phyloP scores from a whole-genome alignment of 1,139 yeast genomes.

The Candida albicans region DNA sequence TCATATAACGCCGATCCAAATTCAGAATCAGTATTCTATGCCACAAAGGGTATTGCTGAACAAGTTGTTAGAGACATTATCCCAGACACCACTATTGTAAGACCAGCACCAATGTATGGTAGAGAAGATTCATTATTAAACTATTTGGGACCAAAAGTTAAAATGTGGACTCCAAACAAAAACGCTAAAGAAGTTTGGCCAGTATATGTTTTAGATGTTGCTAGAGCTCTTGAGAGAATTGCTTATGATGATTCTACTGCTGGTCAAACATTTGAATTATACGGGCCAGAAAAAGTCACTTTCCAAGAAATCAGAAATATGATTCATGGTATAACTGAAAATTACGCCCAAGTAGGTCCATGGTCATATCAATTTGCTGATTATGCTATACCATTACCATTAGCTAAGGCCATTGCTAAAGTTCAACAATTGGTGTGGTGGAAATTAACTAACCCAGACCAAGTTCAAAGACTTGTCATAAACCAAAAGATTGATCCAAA shows the following conservation, averaged over 20 bases:
- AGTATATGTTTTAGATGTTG: slow-evolving; percentile 77
- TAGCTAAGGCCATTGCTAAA: slow-evolving; percentile 47
- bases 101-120: slow-evolving; percentile 84
- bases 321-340: slow-evolving; percentile 65
- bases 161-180: slow-evolving; percentile 64
- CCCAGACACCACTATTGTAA: slow-evolving; percentile 80
- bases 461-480: slow-evolving; percentile 71
- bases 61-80: slow-evolving; percentile 62
- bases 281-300: slow-evolving; percentile 70
- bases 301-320: slow-evolving; percentile 66
- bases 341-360: slow-evolving; percentile 56
- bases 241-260: slow-evolving; percentile 80
- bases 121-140: slow-evolving; percentile 72
- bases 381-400: slow-evolving; percentile 32
- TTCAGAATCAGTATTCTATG: slow-evolving; percentile 68
- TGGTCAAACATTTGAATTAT: slow-evolving; percentile 75
- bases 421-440: slow-evolving; percentile 63
- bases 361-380: slow-evolving; percentile 38
- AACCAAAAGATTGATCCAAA: slow-evolving; percentile 63
- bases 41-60: slow-evolving; percentile 83
- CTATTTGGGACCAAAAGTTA: slow-evolving; percentile 56
- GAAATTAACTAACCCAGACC: slow-evolving; percentile 71
- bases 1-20: slow-evolving; percentile 74
- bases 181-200: slow-evolving; percentile 68
- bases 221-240: slow-evolving; percentile 73